Percentiles rank a stretch among this genome's conserved stretches.
Evolutionary conservation across 176 grass and related monocot genomes (phyloP).

Genomic region (Avena sativa): DNA sequence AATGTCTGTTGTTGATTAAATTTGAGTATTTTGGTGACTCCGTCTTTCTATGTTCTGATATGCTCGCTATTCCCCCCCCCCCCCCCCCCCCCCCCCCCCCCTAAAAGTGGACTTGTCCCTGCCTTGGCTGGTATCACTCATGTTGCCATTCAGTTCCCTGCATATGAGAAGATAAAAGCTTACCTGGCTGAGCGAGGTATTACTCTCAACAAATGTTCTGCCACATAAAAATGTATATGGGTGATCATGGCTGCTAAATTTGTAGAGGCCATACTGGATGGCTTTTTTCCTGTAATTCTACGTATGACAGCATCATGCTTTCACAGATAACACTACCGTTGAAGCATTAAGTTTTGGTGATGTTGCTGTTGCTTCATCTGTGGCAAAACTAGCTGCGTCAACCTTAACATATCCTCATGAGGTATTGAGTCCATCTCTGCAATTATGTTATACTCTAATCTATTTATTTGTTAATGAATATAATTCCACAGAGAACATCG

Average conservation of each 20-base stretch:
- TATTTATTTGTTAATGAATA: constrained; percentile 24
- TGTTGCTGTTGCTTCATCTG: constrained; percentile 94
- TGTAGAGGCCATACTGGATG: constrained; percentile 17
- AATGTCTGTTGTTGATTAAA: constrained; percentile 1
- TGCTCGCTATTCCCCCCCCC: constrained; percentile 32
- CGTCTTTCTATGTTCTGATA: constrained; percentile 41
- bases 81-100: constrained; percentile 39
- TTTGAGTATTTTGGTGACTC: not conserved
- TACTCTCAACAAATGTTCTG: not conserved
- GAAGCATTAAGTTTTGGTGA: constrained; percentile 81
- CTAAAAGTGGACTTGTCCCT: constrained; percentile 79
- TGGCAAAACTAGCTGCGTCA: constrained; percentile 91
- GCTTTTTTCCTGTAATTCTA: constrained; percentile 15
- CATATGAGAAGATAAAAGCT: constrained; percentile 89
- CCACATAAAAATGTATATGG: constrained; percentile 1
- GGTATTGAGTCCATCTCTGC: constrained; percentile 42
- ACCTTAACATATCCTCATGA: constrained; percentile 97
- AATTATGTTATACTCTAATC: constrained; percentile 11
- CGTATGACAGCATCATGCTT: constrained; percentile 34
- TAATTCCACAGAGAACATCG: not conserved
- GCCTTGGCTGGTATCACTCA: constrained; percentile 96
- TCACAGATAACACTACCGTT: constrained; percentile 88
- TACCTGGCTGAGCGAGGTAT: constrained; percentile 92
- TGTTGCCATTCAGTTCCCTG: constrained; percentile 97
- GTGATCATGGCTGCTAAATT: not conserved